Base-by-base conservation (phyloP, 1,284 basidiomycete genomes). In the Tetrapyrgos nigripes region DNA sequence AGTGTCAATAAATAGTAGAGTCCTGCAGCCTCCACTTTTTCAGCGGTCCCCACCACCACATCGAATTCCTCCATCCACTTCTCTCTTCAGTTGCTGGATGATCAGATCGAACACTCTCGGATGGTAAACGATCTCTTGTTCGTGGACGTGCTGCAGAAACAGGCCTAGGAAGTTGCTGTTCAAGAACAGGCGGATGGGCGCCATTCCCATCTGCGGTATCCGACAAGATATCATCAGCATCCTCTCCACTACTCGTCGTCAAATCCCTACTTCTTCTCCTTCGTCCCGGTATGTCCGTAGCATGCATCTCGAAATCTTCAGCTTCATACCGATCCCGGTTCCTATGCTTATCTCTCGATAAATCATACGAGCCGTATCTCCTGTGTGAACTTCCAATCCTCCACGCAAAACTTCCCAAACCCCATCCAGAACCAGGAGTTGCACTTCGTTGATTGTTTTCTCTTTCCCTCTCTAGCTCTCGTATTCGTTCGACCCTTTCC, bases 1-100 rank as follows among this genome's bases (percentile, higher is more conserved):
- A n/a, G n/a, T n/a, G n/a, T 73, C 71, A 83, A 72, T 93, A 93
- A 52, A 80, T 79, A 21, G 91, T 92, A 60, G 87, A 84, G 66
- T 93, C 91, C 64, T 87, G 83, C 65, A 92, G 71, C 52, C 91
- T 77, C 91, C 91, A 93, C 40, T 81, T 78, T 45, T 82, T 77
- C 28, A 93, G 70, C 2, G 91, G 91, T 0, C 89, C 89, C 88
- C 89, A 92, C 85, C 89, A 91, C 87, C 86, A 91, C 61, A 88
- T 64, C 31, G 84, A 82, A 52, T 75, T 73, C 45, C 68, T 75
- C 4, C 74, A 70, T 19, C 62, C 62, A 10, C 55, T 40, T 40
- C 17, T n/a, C 17, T 40, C 37, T n/a, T 40, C 57, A n/a, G 43
- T 40, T 28, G 27, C 21, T 27, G 53, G 19, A 17, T 13, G 27